Percentiles rank a stretch among this genome's conserved stretches.
phyloP scores from a whole-genome alignment of 208 protist species.

The Trichomonas vaginalis region DNA sequence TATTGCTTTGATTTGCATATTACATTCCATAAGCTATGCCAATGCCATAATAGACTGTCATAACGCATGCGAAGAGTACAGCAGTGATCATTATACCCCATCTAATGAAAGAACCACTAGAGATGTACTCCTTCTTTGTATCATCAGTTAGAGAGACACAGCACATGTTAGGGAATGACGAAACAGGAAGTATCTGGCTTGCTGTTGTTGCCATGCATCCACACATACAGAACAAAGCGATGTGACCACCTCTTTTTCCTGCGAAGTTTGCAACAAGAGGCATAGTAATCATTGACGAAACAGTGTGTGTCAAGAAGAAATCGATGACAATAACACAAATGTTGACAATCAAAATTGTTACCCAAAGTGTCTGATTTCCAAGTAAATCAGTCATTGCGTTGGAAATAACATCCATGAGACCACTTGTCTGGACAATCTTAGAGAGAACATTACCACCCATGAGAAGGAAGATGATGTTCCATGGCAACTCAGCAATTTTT shows the following conservation, averaged over 20 bases:
- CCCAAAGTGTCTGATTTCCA: neutral
- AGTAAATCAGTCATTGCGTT: neutral
- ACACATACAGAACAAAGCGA: neutral
- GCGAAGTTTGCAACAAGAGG: neutral
- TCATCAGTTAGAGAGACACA: neutral
- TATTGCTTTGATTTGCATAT: neutral
- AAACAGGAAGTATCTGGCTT: neutral
- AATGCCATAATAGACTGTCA: neutral
- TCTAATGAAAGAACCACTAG: neutral
- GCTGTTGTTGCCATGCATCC: constrained; percentile 8
- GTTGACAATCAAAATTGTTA: neutral
- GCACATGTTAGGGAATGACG: constrained; percentile 1
- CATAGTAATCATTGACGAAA: neutral
- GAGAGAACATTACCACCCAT: neutral
- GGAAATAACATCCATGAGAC: neutral
- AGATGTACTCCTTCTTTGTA: neutral
- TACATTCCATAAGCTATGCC: neutral
- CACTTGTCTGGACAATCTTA: neutral
- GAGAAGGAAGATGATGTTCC: constrained; percentile 8
- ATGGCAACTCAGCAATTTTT: neutral
- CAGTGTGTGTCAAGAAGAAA: neutral
- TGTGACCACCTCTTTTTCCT: neutral
- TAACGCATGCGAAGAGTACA: neutral
- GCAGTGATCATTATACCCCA: neutral
- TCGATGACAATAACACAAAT: neutral